A percentile compares a stretch with the other conserved stretches of the same genome.
Evolutionary conservation across 208 protist genomes (phyloP).

Genomic region (Endotrypanum monterogeii): DNA sequence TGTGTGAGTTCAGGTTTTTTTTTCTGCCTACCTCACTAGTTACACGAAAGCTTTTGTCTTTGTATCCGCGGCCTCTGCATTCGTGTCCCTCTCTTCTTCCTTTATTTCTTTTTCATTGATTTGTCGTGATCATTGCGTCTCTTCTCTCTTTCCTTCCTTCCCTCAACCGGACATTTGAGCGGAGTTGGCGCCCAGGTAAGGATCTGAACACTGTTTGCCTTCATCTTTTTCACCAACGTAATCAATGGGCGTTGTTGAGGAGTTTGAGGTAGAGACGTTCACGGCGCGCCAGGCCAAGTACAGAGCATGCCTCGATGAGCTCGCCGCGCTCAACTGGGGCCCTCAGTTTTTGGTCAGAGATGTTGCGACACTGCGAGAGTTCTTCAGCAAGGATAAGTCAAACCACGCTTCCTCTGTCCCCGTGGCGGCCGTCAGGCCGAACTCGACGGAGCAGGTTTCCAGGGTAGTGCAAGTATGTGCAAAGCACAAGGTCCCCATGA

Average conservation of each 20-base stretch:
- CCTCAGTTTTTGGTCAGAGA: conserved; percentile 43
- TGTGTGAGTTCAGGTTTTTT: not conserved
- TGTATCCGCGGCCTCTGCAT: not conserved
- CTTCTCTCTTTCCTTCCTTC: no score
- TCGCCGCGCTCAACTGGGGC: conserved; percentile 29
- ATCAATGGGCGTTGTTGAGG: conserved; percentile 14
- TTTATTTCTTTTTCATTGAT: not conserved
- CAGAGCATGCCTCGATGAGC: conserved; percentile 28
- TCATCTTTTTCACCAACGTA: not conserved
- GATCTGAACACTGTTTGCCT: not conserved
- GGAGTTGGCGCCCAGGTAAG: not conserved
- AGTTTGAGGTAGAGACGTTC: conserved; percentile 43
- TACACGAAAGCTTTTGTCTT: no score
- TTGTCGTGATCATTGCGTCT: not conserved
- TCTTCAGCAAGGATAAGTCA: conserved; percentile 54
- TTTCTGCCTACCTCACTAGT: not conserved
- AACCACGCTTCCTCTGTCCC: conserved; percentile 36
- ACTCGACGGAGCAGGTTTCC: conserved; percentile 35
- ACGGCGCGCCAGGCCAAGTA: conserved; percentile 39
- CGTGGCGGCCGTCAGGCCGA: conserved; percentile 41
- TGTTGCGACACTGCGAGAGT: conserved; percentile 21
- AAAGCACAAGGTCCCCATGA: conserved; percentile 57
- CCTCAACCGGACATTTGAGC: not conserved
- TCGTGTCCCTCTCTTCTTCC: no score
- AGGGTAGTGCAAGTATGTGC: conserved; percentile 49